Percentiles rank a stretch among this genome's conserved stretches.
Evolutionary conservation across 345 rosid species (phyloP).

Genomic region (Melaleuca quinquenervia): DNA sequence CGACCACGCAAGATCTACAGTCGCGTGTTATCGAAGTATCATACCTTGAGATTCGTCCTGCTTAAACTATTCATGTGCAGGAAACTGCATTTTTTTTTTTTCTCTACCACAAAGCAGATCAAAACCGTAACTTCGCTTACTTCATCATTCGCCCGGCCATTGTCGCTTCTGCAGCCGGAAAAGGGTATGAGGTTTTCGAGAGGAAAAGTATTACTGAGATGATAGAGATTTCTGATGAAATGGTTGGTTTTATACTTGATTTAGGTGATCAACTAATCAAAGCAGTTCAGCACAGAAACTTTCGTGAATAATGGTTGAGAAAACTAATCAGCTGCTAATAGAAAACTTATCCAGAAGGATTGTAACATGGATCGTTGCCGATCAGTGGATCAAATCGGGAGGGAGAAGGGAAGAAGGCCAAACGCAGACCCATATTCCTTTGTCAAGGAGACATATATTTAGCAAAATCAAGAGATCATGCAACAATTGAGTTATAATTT

Average conservation of each 20-base stretch:
- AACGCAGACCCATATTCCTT: neutral
- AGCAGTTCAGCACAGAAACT: neutral
- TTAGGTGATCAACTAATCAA: neutral
- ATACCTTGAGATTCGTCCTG: neutral
- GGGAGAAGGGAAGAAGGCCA: neutral
- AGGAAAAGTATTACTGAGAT: neutral
- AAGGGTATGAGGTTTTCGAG: neutral
- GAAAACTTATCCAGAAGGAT: neutral
- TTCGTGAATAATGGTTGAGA: neutral
- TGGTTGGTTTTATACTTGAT: neutral
- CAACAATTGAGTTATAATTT: neutral
- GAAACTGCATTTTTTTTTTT: neutral
- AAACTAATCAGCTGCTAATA: neutral
- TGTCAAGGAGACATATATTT: neutral
- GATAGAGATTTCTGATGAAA: neutral
- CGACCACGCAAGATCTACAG: neutral
- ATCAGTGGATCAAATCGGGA: neutral
- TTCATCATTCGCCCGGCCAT: neutral
- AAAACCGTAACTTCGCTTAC: neutral
- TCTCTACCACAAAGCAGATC: neutral
- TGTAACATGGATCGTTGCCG: neutral
- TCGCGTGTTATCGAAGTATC: neutral
- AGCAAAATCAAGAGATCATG: neutral
- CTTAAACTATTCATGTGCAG: neutral
- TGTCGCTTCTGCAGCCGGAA: neutral